Percentiles rank a stretch among this genome's conserved stretches.
Evolutionary conservation across 2,329 filamentous ascomycete genomes (phyloP).

Genomic region (Aspergillus sp.): DNA sequence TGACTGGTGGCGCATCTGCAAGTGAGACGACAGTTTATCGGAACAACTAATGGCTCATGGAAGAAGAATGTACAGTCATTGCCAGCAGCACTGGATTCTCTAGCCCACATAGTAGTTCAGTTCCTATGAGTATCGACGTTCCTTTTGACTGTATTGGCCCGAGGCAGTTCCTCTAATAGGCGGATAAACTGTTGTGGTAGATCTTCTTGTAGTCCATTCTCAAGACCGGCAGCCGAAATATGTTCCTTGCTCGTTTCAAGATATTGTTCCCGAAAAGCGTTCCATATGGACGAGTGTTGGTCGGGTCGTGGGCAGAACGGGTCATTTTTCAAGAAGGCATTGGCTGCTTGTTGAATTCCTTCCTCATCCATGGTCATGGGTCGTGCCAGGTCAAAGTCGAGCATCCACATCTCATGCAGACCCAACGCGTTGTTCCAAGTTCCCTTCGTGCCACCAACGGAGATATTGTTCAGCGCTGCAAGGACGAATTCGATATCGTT

Average conservation of each 20-base stretch:
- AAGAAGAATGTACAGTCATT: too few species aligned
- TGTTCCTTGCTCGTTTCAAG: slow-evolving; percentile 17
- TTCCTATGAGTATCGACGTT: too few species aligned
- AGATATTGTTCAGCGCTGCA: slow-evolving; percentile 20
- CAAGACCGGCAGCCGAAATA: background rate
- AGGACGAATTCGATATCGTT: slow-evolving; percentile 63
- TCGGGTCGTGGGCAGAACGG: slow-evolving; percentile 55
- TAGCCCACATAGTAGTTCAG: too few species aligned
- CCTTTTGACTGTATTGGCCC: too few species aligned
- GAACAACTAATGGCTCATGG: too few species aligned
- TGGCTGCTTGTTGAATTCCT: slow-evolving; percentile 49
- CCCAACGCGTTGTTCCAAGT: slow-evolving; percentile 31
- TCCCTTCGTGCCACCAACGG: background rate
- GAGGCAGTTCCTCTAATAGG: too few species aligned
- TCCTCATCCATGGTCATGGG: slow-evolving; percentile 43
- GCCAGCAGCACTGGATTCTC: too few species aligned
- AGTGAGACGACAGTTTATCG: too few species aligned
- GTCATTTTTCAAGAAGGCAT: slow-evolving; percentile 56
- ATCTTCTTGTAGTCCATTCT: too few species aligned
- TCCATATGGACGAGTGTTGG: slow-evolving; percentile 27
- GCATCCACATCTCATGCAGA: slow-evolving; percentile 48
- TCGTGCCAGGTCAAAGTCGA: slow-evolving; percentile 55
- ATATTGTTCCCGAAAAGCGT: slow-evolving; percentile 33
- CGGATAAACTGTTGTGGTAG: too few species aligned
- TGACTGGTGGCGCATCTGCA: too few species aligned